Evolutionary conservation across 257 asterid species (phyloP), one percentile per base, ranked within the genome.

Genomic region (Orobanche coerulescens): DNA sequence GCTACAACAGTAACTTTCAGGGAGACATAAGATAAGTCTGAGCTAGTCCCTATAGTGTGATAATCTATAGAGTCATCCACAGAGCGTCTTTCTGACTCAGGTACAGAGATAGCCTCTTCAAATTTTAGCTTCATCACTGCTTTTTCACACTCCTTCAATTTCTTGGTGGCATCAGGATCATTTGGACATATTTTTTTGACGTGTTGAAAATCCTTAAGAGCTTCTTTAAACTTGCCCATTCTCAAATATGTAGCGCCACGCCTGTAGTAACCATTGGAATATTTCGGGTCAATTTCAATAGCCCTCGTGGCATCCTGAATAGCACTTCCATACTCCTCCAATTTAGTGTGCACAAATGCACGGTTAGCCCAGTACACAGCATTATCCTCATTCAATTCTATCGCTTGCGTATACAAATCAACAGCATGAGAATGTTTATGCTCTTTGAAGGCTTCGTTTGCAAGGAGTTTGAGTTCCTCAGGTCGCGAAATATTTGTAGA

Each of bases 301-400:
- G 96, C 90, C 70, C 65, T 76, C 12, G 95, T 76, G 24, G 94
- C 91, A 48, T 91, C 98, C 73, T 71, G 84, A 46, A 91, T 88
- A 55, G 98, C 98, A 74, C 98, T 91, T 1, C 96, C 98, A 58
- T 91, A 91, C 76, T 86, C 96, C 78, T 91, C 98, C 84, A 91
- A 70, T 74, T 88, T 92, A 55, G 90, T 59, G 68, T 92, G 98
- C 43, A 95, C 96, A 66, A 92, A 82, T 2, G 96, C 95, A 60
- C 98, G 95, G 71, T 92, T 92, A 57, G 98, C 95, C 93, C 90
- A 86, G 76, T 92, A 92, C 25, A 92, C 96, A 48, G 96, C 95
- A 82, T 76, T 85, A 42, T 76, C 83, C 44, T 61, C n/a, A 56
- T 73, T 79, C 78, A 71, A 46, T 61, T 82, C 94, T 24, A 92